A percentile compares a stretch with the other conserved stretches of the same genome.
These are phyloP conservation scores for Sugiyamaella xylanicola DNA, from an alignment of 1,139 yeast species.

Conservation along the genomic window DNA sequence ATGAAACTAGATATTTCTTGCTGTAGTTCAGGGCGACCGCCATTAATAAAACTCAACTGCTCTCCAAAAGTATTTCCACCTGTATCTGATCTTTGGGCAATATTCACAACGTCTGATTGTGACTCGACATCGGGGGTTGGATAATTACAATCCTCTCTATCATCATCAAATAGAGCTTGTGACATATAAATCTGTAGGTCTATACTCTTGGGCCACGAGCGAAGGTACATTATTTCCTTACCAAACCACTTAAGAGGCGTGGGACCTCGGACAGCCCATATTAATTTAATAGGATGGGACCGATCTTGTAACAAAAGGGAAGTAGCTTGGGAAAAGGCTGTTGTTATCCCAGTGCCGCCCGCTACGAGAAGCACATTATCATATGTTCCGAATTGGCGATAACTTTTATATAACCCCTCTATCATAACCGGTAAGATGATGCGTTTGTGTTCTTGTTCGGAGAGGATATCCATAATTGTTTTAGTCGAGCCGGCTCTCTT, in stretches of 20 bases:
- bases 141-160: slow-evolving; percentile 6
- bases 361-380: slow-evolving; percentile 55
- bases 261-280: slow-evolving; percentile 56
- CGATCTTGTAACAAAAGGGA: slow-evolving; percentile 22
- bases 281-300: slow-evolving; percentile 50
- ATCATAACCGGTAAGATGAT: slow-evolving; percentile 44
- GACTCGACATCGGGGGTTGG: slow-evolving; percentile 27
- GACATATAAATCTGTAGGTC: slow-evolving; percentile 9
- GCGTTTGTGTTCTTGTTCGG: slow-evolving; percentile 23
- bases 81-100: neutral
- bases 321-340: slow-evolving; percentile 40
- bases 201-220: neutral
- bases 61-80: slow-evolving; percentile 33
- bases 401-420: slow-evolving; percentile 64
- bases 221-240: slow-evolving; percentile 26
- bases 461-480: slow-evolving; percentile 30
- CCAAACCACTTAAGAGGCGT: slow-evolving; percentile 52
- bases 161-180: slow-evolving; percentile 9
- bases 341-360: slow-evolving; percentile 74
- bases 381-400: slow-evolving; percentile 53
- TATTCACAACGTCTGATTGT: slow-evolving; percentile 3
- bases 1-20: slow-evolving; percentile 46
- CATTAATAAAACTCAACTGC: slow-evolving; percentile 2
- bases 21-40: slow-evolving; percentile 49
- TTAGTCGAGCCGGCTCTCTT: slow-evolving; percentile 37